Percentiles rank a stretch among this genome's conserved stretches.
Conservation (phyloP, 345 rosid genomes). For the Pugionium cornutum region DNA sequence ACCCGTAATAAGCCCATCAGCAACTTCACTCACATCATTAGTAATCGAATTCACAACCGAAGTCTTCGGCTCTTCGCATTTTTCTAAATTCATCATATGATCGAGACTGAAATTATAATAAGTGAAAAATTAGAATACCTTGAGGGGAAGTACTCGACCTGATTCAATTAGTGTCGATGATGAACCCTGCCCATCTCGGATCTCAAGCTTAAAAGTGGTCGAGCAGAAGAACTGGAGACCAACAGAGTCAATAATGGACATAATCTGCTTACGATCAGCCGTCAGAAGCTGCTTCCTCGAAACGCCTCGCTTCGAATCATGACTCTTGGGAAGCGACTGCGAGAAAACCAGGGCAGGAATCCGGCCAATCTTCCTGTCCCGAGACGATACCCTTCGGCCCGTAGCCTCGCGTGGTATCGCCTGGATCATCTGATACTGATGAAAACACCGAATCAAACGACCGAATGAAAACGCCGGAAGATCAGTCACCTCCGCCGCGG, state of each 20-base stretch:
- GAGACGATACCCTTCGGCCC: conserved; percentile 58
- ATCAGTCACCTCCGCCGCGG: conserved; percentile 30
- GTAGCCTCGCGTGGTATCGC: conserved; percentile 69
- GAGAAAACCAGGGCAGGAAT: conserved; percentile 79
- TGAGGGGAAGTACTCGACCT: conserved; percentile 77
- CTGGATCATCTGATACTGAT: conserved; percentile 64
- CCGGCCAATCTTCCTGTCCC: conserved; percentile 70
- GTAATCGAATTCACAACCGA: neutral
- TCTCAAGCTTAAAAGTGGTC: conserved; percentile 72
- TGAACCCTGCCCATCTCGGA: conserved; percentile 82
- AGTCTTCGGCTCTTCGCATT: no score
- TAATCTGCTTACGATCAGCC: conserved; percentile 72
- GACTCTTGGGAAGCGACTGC: conserved; percentile 52
- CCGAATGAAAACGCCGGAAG: conserved; percentile 15
- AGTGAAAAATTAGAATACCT: conserved; percentile 42
- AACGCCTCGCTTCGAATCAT: conserved; percentile 38
- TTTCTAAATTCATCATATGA: no score
- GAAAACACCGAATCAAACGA: conserved; percentile 34
- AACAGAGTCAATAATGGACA: conserved; percentile 60
- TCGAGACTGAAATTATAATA: no score
- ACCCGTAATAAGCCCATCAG: conserved; percentile 15
- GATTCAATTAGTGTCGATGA: conserved; percentile 66
- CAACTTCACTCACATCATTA: conserved; percentile 5
- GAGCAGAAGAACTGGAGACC: conserved; percentile 71
- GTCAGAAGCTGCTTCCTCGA: conserved; percentile 71